Base-by-base conservation (phyloP, 2,329 filamentous ascomycete genomes). In the Pseudodiploospora longispora region DNA sequence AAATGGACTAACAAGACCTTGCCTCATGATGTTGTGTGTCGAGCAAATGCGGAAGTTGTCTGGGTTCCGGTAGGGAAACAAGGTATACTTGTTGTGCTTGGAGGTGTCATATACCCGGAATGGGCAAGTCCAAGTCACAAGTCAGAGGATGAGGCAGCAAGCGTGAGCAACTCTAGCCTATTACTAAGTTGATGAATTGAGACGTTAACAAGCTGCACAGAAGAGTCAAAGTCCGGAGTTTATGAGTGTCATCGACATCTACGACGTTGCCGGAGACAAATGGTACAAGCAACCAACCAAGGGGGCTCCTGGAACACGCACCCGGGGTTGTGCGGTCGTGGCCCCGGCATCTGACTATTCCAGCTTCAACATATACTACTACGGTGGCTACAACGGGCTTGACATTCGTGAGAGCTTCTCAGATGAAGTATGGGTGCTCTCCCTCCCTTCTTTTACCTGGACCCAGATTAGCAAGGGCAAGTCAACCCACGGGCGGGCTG, bases 321-420 rank as follows among this genome's bases (percentile, higher is more conserved):
- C 85, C 64, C 60, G 84, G 72, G 72, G 83, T 58, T 93, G 87
- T 56, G 82, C 85, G 4, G 83, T 88, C 0, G 78, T 87, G 2
- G 85, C 79, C n/a, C 70, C 79, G 0, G 82, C 86, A 10, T 70
- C 78, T 37, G 85, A 89, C 57, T 72, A 71, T 31, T 85, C 83
- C 8, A 88, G 82, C 47, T 86, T 83, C 62, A 89, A 90, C 58
- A 82, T 94, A 40, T 90, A 91, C 68, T 87, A 87, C 66, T 93
- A 88, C 54, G 87, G 85, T 10, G 87, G 87, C 0, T 90, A 84
- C 56, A 65, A 79, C 46, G 79, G 76, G 0, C 51, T 80, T 5
- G 46, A 72, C 44, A 29, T 47, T 0, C 41, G 37, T 0, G 47
- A 63, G 0, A 48, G 60, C 10, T 76, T 70, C 50, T 71, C 61